Base-by-base conservation (phyloP, 352 stramenopile species). In the Pythium plurisporium region DNA sequence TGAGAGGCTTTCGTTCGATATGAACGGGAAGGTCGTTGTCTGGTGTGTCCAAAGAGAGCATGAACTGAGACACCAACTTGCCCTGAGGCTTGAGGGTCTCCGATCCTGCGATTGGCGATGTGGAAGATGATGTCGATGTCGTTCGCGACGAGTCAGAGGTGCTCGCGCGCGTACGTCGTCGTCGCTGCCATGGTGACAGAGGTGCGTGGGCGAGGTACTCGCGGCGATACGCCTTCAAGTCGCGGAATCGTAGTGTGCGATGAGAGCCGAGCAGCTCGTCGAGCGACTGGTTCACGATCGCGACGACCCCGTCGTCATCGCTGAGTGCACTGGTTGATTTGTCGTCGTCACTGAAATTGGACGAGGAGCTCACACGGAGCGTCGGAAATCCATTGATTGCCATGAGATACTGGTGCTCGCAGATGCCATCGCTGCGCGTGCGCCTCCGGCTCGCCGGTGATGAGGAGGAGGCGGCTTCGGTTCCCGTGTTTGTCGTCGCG, bases 381-480 rank as follows among this genome's bases (percentile, higher is more conserved):
- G 65, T 73, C n/a, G 70, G 61, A n/a, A 79, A 33, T 0, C 67
- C 70, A 33, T 79, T 79, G 40, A 79, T 66, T 27, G 64, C 67
- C 62, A 79, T 72, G 22, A 79, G 43, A 43, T 73, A 70, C 29
- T 79, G 70, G 23, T 67, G 57, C 12, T 58, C 47, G 3, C 43
- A 43, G 14, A 78, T 58, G 2, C 70, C 67, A 38, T 79, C 61
- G 30, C 62, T 49, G 31, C 66, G 63, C 23, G 42, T 55, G 26
- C 55, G 43, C 17, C 34, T 45, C 1, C 54, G 43, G 30, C 6
- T 49, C n/a, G 17, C 34, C 11, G 22, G 20, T 23, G 49, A 31
- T 43, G 12, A n/a, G 5, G n/a, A 22, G 41, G 9, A 33, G 11
- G 14, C 34, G 41, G 6, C n/a, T 19, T 3, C 6, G 3, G 7